Evolutionary conservation across 805 yeast genomes (phyloP).

Genomic region (Deakozyma indianensis): DNA sequence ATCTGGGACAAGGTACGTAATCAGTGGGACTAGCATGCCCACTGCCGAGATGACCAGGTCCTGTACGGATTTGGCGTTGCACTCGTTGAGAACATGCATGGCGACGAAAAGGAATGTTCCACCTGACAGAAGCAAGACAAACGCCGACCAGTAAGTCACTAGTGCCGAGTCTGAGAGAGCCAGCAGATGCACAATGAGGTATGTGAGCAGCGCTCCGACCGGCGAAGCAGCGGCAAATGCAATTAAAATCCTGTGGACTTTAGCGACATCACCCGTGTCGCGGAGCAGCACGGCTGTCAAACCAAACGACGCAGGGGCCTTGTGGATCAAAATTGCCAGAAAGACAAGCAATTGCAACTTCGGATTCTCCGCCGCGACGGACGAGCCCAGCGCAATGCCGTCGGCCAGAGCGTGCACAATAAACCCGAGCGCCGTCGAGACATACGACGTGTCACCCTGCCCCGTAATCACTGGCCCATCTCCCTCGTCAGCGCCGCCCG

Average conservation of each 20-base stretch:
- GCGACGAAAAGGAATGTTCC: conserved; percentile 67
- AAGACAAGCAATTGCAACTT: conserved; percentile 34
- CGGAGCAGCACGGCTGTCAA: conserved; percentile 38
- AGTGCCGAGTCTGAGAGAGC: conserved; percentile 8
- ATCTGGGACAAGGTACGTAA: conserved; percentile 19
- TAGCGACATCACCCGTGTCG: conserved; percentile 20
- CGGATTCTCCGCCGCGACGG: conserved; percentile 27
- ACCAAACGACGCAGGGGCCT: conserved; percentile 63
- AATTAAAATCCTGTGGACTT: conserved; percentile 32
- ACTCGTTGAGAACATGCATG: conserved; percentile 34
- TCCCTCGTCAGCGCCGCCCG: conserved; percentile 3
- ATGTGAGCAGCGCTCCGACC: conserved; percentile 39
- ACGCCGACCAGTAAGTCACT: conserved; percentile 29
- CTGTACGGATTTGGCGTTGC: conserved; percentile 12
- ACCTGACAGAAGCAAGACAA: conserved; percentile 43
- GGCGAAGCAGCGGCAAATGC: conserved; percentile 52
- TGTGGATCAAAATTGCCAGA: conserved; percentile 51
- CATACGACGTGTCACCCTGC: neutral
- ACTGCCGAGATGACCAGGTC: conserved; percentile 14
- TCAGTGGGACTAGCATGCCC: conserved; percentile 20
- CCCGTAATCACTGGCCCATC: conserved; percentile 1
- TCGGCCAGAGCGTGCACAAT: conserved; percentile 56
- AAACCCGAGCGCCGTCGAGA: conserved; percentile 30
- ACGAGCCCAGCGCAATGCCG: conserved; percentile 59
- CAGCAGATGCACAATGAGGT: conserved; percentile 23